Conservation (phyloP, 1,284 basidiomycete species). For the Neotropicomus parvogracilis region DNA sequence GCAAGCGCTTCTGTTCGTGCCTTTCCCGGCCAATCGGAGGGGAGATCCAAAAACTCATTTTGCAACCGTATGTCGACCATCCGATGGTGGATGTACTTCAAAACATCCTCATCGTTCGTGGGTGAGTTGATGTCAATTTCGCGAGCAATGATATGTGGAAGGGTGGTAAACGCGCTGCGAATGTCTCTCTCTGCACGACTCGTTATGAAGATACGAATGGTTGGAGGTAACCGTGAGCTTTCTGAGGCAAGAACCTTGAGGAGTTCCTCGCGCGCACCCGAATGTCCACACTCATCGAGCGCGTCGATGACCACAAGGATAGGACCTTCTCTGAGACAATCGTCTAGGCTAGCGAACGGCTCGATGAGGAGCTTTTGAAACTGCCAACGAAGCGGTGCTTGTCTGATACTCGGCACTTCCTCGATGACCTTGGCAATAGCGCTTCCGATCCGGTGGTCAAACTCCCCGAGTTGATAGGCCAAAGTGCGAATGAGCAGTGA, state of each 20-base stretch:
- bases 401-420: slow-evolving; percentile 29
- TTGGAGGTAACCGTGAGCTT: slow-evolving; percentile 22
- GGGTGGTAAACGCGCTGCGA: slow-evolving; percentile 9
- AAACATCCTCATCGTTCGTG: slow-evolving; percentile 29
- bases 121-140: slow-evolving; percentile 29
- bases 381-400: slow-evolving; percentile 31
- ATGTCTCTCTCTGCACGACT: slow-evolving; percentile 34
- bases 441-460: slow-evolving; percentile 27
- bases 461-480: slow-evolving; percentile 33
- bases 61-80: slow-evolving; percentile 26
- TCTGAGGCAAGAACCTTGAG: slow-evolving; percentile 25
- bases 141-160: slow-evolving; percentile 14
- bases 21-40: slow-evolving; percentile 32
- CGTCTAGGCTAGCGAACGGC: slow-evolving; percentile 16
- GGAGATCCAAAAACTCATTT: slow-evolving; percentile 23
- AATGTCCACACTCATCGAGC: slow-evolving; percentile 31
- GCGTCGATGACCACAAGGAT: slow-evolving; percentile 35
- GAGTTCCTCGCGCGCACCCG: slow-evolving; percentile 26
- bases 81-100: slow-evolving; percentile 27
- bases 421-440: slow-evolving; percentile 28
- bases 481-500: slow-evolving; percentile 28
- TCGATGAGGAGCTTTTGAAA: slow-evolving; percentile 34
- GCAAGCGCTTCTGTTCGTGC: slow-evolving; percentile 16
- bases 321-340: slow-evolving; percentile 27
- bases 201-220: slow-evolving; percentile 31